Conservation (phyloP, 192 early-diverging fungal genomes). For the Entomortierella parvispora region DNA sequence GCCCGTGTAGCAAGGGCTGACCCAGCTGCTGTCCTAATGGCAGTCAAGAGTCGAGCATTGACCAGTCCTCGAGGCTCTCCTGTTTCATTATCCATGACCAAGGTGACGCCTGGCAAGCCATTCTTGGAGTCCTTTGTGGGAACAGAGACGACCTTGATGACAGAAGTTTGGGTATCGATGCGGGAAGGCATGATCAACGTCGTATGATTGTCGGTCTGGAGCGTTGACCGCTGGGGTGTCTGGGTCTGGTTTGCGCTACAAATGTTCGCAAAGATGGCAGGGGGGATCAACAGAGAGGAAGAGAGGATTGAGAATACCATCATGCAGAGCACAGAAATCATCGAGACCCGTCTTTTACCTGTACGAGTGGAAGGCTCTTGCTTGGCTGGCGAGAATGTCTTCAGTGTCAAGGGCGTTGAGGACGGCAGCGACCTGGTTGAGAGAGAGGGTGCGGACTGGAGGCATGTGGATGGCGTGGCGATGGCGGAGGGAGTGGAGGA, state of each 20-base stretch:
- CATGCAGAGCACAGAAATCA: neutral
- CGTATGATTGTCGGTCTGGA: conserved; percentile 48
- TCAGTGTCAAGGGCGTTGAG: conserved; percentile 24
- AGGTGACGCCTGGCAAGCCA: conserved; percentile 54
- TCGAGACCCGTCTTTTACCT: conserved; percentile 2
- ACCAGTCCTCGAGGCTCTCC: conserved; percentile 56
- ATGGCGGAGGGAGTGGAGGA: neutral
- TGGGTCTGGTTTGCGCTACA: conserved; percentile 49
- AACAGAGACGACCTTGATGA: conserved; percentile 60
- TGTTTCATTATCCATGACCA: conserved; percentile 58
- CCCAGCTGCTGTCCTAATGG: conserved; percentile 62
- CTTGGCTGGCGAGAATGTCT: conserved; percentile 33
- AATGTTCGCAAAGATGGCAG: neutral
- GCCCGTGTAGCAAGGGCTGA: conserved; percentile 58
- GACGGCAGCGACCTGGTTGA: conserved; percentile 40
- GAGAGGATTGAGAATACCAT: neutral
- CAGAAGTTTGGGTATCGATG: conserved; percentile 50
- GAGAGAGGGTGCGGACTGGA: conserved; percentile 32
- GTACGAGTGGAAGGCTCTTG: conserved; percentile 41
- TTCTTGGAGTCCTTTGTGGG: conserved; percentile 53
- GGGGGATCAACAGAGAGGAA: neutral
- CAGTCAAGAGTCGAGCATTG: conserved; percentile 59
- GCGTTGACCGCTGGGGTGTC: conserved; percentile 52
- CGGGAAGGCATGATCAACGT: conserved; percentile 64
- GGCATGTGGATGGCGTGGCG: conserved; percentile 19